Evolutionary conservation across 805 yeast genomes (phyloP).

Genomic region (Ogataea ramenticola): DNA sequence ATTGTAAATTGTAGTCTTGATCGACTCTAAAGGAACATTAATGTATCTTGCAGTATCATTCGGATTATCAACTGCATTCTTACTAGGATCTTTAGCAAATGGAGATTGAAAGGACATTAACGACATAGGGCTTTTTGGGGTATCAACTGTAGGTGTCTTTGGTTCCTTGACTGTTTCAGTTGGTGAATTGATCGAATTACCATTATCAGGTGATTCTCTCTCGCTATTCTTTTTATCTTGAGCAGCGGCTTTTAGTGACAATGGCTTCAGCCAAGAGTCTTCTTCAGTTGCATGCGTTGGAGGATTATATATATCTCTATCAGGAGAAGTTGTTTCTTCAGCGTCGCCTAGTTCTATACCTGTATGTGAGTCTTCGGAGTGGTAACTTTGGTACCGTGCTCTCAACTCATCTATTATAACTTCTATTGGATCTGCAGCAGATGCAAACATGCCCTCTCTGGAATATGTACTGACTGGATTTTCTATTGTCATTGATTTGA

Average conservation of each 20-base stretch:
- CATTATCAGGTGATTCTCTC: neutral
- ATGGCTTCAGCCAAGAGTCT: neutral
- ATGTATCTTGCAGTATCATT: constrained; percentile 14
- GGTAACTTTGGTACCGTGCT: neutral
- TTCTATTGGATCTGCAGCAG: constrained; percentile 23
- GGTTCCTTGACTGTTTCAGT: neutral
- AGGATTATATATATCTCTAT: neutral
- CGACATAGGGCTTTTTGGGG: neutral
- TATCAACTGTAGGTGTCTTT: too few relatives aligned
- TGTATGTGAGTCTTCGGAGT: too few relatives aligned
- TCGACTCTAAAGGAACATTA: constrained; percentile 10
- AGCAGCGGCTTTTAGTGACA: neutral
- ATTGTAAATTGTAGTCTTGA: constrained; percentile 6
- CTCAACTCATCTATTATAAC: constrained; percentile 9
- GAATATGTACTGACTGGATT: constrained; percentile 29
- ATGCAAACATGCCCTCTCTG: constrained; percentile 24
- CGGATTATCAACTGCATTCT: constrained; percentile 2
- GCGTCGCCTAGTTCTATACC: neutral
- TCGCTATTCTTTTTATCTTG: neutral
- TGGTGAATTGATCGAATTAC: neutral
- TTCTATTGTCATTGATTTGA: constrained; percentile 20
- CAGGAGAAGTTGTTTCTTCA: neutral
- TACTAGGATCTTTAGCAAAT: neutral
- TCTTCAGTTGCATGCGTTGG: neutral
- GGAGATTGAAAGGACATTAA: neutral